Base-by-base conservation (phyloP, 2,329 filamentous ascomycete species). In the Talaromyces pinophilus region DNA sequence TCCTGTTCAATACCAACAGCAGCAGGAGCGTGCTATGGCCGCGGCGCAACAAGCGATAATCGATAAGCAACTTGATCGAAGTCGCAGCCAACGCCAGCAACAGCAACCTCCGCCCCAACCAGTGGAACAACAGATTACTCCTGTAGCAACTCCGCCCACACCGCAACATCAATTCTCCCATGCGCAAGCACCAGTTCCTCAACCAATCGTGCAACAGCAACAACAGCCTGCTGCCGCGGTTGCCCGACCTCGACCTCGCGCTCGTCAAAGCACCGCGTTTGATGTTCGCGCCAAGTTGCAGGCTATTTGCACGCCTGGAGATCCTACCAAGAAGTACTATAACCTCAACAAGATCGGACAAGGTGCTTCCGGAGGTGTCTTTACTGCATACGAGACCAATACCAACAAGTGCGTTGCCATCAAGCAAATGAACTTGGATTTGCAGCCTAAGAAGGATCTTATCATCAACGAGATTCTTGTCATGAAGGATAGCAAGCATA, bases 401-500 rank as follows among this genome's bases (percentile, higher is more conserved):
- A 91, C 88, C 46, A 96, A 96, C 79, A 88, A 90, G 69, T 88
- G 96, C 71, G 95, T 99, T 44, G 95, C 95, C 50, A 98, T 99
- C 81, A 99, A 99, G 83, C 95, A 99, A 83, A 99, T 99, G 95
- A 98, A 98, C 71, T 82, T 99, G 65, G 95, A 98, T 78, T 91
- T 98, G 80, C 95, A 99, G 75, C 95, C 95, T 2, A 98, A 98
- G 86, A 99, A 99, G 80, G 95, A 99, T 73, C 83, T 98, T 59
- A 99, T 99, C 74, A 97, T 99, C 80, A 99, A 99, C 78, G 95
- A 99, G 77, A 99, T 99, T 71, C 81, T 99, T 67, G 95, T 99
- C 67, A 99, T 99, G 95, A 97, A 96, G 82, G 95, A 98, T 74
- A 97, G 93, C 83, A 95, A 92, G 67, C 95, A 99, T 77, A 94